These are phyloP conservation scores for Aspergillus viridinutans DNA, from an alignment of 2,329 filamentous ascomycete genomes.

Conservation along the genomic window DNA sequence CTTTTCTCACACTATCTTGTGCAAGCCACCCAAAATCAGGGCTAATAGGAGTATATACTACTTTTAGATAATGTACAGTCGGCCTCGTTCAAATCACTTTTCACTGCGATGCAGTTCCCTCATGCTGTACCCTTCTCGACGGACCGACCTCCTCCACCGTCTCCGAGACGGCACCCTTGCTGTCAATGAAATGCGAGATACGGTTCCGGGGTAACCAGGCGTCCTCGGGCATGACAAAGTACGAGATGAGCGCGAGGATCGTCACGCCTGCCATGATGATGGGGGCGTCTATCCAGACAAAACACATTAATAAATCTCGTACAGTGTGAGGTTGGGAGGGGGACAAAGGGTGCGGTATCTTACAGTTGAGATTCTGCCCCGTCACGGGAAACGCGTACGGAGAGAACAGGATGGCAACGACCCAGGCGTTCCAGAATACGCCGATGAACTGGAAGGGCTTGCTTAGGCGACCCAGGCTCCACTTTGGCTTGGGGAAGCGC, in stretches of 20 bases:
- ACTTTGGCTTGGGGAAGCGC: slow-evolving; percentile 45
- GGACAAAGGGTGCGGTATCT: slow-evolving; percentile 5
- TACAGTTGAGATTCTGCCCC: slow-evolving; percentile 44
- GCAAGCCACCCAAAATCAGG: neutral
- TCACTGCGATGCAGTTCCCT: neutral
- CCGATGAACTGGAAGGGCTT: slow-evolving; percentile 47
- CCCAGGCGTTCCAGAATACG: slow-evolving; percentile 49
- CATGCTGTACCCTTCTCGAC: neutral
- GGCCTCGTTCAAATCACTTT: neutral
- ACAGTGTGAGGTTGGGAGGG: neutral
- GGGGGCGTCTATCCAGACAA: slow-evolving; percentile 38
- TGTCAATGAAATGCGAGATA: slow-evolving; percentile 43
- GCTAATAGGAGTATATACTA: neutral
- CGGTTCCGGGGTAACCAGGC: slow-evolving; percentile 45
- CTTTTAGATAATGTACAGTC: neutral
- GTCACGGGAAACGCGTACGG: slow-evolving; percentile 46
- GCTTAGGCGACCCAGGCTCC: slow-evolving; percentile 45
- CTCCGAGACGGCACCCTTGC: slow-evolving; percentile 26
- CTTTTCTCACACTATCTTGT: neutral
- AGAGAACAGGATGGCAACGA: slow-evolving; percentile 47
- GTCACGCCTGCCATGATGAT: slow-evolving; percentile 51
- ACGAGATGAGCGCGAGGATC: slow-evolving; percentile 46
- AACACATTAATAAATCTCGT: neutral
- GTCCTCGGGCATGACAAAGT: slow-evolving; percentile 47
- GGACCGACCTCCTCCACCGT: slow-evolving; percentile 25